Base-by-base conservation (phyloP, 805 yeast genomes). In the Novakomyces olei region DNA sequence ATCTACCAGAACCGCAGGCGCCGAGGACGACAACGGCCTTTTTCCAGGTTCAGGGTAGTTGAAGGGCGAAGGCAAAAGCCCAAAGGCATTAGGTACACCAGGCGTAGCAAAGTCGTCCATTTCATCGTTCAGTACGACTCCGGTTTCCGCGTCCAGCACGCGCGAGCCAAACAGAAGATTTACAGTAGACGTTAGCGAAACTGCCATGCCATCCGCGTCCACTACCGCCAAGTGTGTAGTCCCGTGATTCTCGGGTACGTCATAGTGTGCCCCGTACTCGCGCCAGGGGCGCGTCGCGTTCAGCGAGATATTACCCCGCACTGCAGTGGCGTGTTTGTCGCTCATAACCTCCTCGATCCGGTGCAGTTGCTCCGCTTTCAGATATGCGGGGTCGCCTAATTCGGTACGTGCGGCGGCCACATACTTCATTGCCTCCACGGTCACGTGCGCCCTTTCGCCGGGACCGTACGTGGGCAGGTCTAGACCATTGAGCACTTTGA, bases 81-180 rank as follows among this genome's bases (percentile, higher is more conserved):
- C 75, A 52, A 81, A 85, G 10, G 80, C 73, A 50, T 85, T 85
- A 12, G 65, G 58, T 5, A 61, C 55, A 10, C 65, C 58, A 1
- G 88, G 81, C 20, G 67, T 58, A 5, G 92, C 74, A 46, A 85
- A 85, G 48, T 85, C 96, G 51, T 85, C 95, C 94, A 85, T 83
- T 50, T 85, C 80, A 43, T 79, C 70, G 54, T 85, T 85, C 45
- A 85, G 54, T 6, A 85, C 62, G 5, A 85, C 57, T 2, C 95
- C 96, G 0, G 96, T 83, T 1, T 37, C 49, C 1, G 73, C 71
- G 48, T 85, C 95, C 47, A 73, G 76, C 4, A 85, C 73, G 42
- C 69, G 47, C 8, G 88, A 71, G 1, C 98, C 98, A 53, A 81
- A 85, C 26, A 67, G 48, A 34, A 81, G 54, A 48, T 85, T 85